These are phyloP conservation scores for Cladosporium sp. DNA, from an alignment of 2,329 filamentous ascomycete genomes.

Conservation along the genomic window DNA sequence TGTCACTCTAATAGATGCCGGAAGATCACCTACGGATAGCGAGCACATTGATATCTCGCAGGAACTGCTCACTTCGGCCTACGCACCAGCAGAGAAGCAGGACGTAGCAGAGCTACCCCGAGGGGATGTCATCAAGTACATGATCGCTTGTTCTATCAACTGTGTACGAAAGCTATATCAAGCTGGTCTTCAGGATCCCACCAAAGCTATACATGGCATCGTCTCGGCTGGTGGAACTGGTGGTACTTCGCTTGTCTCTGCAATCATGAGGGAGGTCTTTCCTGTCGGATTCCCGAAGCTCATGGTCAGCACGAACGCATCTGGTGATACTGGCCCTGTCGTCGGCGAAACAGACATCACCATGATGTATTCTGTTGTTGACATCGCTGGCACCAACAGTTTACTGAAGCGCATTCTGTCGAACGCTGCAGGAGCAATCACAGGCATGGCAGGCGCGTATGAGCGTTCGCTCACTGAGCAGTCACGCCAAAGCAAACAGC, in stretches of 20 bases:
- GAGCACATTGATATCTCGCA: slow-evolving; percentile 53
- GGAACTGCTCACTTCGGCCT: slow-evolving; percentile 44
- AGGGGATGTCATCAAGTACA: slow-evolving; percentile 58
- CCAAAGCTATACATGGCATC: slow-evolving; percentile 47
- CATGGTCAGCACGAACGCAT: slow-evolving; percentile 70
- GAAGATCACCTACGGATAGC: slow-evolving; percentile 48
- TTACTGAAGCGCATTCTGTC: slow-evolving; percentile 59
- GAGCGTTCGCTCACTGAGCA: slow-evolving; percentile 24
- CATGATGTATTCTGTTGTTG: slow-evolving; percentile 71
- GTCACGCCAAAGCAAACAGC: slow-evolving; percentile 43
- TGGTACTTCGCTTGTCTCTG: slow-evolving; percentile 60
- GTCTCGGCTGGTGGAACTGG: slow-evolving; percentile 64
- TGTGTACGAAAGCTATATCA: slow-evolving; percentile 43
- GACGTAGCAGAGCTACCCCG: slow-evolving; percentile 49
- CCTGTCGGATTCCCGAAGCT: slow-evolving; percentile 70
- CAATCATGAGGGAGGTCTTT: slow-evolving; percentile 61
- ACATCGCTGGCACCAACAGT: slow-evolving; percentile 66
- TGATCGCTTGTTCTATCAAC: slow-evolving; percentile 53
- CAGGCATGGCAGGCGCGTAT: slow-evolving; percentile 59
- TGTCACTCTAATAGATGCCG: slow-evolving; percentile 59
- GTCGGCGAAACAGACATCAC: slow-evolving; percentile 69
- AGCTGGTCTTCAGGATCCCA: slow-evolving; percentile 25
- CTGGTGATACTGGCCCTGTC: slow-evolving; percentile 65
- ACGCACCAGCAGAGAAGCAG: slow-evolving; percentile 32
- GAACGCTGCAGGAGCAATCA: slow-evolving; percentile 65